Evolutionary conservation across 2,329 filamentous ascomycete species (phyloP), one percentile per base, ranked within the genome.

Genomic region (Aspergillus hortae): DNA sequence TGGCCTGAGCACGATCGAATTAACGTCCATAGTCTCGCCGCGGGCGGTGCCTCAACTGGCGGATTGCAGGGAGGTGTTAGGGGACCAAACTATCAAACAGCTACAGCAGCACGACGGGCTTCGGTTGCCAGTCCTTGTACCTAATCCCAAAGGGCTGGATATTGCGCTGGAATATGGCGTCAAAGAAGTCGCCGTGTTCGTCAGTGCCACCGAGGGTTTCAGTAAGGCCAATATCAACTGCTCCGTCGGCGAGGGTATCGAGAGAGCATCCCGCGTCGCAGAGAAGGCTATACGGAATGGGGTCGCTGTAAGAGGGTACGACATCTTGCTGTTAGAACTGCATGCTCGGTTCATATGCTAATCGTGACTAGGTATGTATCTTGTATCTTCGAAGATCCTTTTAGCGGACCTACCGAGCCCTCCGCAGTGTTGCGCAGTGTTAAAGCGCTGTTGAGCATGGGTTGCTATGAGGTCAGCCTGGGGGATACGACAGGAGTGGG

Each of bases 401-500:
- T 79, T 56, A 79, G 82, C 59, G 81, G 81, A 1, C 78, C 79
- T 1, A 75, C 81, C 19, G 70, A 77, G 0, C 74, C 77, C 43
- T 71, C 77, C 0, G 75, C 78, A 44, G 74, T 74, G 10, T 76
- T 83, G 68, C 77, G 21, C 65, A 78, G 51, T 56, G 80, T 53
- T 64, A 75, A 77, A 54, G 84, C 77, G 64, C 74, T 96, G 45
- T 78, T 96, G 1, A 88, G 92, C 65, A 89, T 92, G 78, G 92
- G 92, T 15, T 92, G 90, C 17, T 90, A 95, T 65, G 90, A 96
- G 77, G 91, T 96, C 60, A 89, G 88, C 1, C 81, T 96, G 0
- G 91, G 90, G 6, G 92, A 96, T 65, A 96, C 92, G 0, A 92
- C 91, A 0, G 92, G 92, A 15, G 91, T 95, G 81, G 92, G 91